Percentiles rank a stretch among this genome's conserved stretches.
phyloP scores from a whole-genome alignment of 2,329 filamentous ascomycete species.

The Aspergillus sojae region DNA sequence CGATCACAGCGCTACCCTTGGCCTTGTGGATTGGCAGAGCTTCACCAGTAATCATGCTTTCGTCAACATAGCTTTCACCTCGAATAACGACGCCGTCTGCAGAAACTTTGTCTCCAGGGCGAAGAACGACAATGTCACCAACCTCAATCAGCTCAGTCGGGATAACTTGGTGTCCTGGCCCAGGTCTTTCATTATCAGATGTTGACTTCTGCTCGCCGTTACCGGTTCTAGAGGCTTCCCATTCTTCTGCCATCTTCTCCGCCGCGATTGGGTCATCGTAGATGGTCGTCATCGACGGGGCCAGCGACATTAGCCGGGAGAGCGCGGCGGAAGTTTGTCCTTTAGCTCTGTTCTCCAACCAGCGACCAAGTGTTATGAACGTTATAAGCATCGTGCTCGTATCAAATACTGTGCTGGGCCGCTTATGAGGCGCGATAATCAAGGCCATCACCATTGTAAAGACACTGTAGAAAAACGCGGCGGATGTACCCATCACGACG shows the following conservation, averaged over 20 bases:
- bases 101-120: constrained; percentile 94
- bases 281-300: constrained; percentile 95
- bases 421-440: constrained; percentile 70
- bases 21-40: constrained; percentile 92
- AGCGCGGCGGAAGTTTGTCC: constrained; percentile 94
- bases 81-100: constrained; percentile 85
- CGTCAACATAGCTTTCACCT: constrained; percentile 91
- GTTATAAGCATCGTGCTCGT: constrained; percentile 98
- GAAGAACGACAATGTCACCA: constrained; percentile 88
- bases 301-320: constrained; percentile 90
- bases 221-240: constrained; percentile 51
- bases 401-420: constrained; percentile 90
- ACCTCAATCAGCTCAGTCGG: constrained; percentile 94
- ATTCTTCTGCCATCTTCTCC: constrained; percentile 83
- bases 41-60: constrained; percentile 98
- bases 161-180: constrained; percentile 76
- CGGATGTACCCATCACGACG: constrained; percentile 88
- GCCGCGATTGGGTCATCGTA: constrained; percentile 93
- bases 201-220: constrained; percentile 16
- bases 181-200: constrained; percentile 40
- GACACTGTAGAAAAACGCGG: constrained; percentile 94
- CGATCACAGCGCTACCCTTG: constrained; percentile 77
- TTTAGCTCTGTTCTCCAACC: constrained; percentile 91
- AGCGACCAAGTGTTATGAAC: constrained; percentile 88
- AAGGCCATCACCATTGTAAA: constrained; percentile 84